Percentiles rank a stretch among this genome's conserved stretches.
Conservation (phyloP, 2,329 filamentous ascomycete genomes). For the Cytospora piceae region DNA sequence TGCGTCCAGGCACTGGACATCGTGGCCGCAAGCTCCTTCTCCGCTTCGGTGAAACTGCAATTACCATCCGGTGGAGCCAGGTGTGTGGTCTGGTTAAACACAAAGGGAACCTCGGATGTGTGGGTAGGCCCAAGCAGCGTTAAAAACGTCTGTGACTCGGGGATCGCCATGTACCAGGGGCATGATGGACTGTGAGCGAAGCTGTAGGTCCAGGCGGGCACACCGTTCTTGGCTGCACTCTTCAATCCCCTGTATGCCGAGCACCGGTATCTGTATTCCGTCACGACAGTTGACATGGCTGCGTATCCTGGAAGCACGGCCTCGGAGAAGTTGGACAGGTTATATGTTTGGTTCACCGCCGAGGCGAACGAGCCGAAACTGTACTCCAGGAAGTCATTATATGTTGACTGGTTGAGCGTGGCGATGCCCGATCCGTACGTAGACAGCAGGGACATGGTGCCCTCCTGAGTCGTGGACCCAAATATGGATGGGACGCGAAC, state of each 20-base stretch:
- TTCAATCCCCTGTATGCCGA: not conserved
- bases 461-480: constrained; percentile 4
- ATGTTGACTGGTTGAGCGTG: constrained; percentile 1
- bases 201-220: constrained; percentile 14
- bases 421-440: not conserved
- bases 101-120: not conserved
- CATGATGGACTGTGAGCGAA: constrained; percentile 6
- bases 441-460: not conserved
- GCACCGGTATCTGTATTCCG: constrained; percentile 1
- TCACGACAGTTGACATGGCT: constrained; percentile 2
- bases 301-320: not conserved
- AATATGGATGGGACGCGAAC: constrained; percentile 9
- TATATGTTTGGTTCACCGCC: constrained; percentile 1
- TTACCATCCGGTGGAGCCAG: constrained; percentile 2
- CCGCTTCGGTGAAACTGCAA: not conserved
- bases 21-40: constrained; percentile 1
- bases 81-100: constrained; percentile 1
- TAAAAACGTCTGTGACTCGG: not conserved
- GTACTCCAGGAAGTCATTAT: not conserved
- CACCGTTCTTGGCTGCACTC: constrained; percentile 5
- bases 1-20: constrained; percentile 1
- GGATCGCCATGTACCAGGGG: not conserved
- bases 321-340: not conserved
- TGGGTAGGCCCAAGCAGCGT: constrained; percentile 1
- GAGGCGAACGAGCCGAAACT: constrained; percentile 4